phyloP scores from a whole-genome alignment of 23 red algal genomes.

The Cyanidioschyzon merolae region DNA sequence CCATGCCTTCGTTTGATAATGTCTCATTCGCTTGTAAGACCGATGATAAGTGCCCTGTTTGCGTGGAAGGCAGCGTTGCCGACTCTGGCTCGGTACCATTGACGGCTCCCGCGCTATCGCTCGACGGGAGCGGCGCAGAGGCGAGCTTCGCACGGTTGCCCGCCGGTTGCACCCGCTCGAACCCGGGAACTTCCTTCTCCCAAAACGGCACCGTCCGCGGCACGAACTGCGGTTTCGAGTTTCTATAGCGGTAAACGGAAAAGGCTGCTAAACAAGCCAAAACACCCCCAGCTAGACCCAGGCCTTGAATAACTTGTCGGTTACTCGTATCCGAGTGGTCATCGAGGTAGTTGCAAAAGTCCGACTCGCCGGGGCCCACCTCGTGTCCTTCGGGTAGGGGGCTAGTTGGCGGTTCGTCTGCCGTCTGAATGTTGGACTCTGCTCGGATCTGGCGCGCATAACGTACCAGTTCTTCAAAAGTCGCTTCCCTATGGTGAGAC shows the following conservation, averaged over 20 bases:
- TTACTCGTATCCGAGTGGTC: conserved; percentile 43
- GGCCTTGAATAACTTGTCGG: conserved; percentile 26
- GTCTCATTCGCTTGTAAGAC: too few species aligned
- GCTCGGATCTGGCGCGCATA: conserved; percentile 30
- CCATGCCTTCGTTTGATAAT: too few species aligned
- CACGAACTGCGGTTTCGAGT: not conserved
- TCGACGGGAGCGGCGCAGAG: not conserved
- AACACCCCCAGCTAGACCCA: conserved; percentile 22
- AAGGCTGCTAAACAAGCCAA: conserved; percentile 15
- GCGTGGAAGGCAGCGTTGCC: too few species aligned
- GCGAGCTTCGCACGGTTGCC: not conserved
- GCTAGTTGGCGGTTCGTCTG: conserved; percentile 39
- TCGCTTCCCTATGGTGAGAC: not conserved
- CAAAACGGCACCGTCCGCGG: not conserved
- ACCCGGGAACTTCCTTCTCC: not conserved
- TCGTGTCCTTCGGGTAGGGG: conserved; percentile 59
- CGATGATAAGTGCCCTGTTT: too few species aligned
- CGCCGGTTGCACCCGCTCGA: not conserved
- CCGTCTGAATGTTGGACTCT: conserved; percentile 34
- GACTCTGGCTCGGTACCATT: too few species aligned
- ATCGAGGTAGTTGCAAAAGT: conserved; percentile 75
- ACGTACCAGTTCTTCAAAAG: not conserved
- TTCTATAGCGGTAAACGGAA: not conserved
- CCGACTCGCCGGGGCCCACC: conserved; percentile 38
- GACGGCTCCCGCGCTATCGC: too few species aligned